phyloP scores from a whole-genome alignment of 306 rosid genomes.

The Cucurbita moschata region DNA sequence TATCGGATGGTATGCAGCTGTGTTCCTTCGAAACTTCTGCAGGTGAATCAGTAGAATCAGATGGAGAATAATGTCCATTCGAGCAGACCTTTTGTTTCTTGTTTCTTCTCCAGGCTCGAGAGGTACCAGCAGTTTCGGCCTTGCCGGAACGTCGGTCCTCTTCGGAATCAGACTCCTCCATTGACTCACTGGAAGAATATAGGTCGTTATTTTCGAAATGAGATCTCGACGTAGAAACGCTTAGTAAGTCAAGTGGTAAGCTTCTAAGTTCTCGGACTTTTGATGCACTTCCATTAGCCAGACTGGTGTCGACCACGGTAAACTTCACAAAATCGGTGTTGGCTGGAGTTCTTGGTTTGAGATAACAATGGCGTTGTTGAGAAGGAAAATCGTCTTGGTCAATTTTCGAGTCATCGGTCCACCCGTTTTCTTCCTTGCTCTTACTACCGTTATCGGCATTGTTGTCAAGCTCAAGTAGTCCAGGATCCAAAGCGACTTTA shows the following conservation, averaged over 20 bases:
- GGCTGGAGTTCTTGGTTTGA: slow-evolving; percentile 66
- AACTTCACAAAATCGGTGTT: slow-evolving; percentile 40
- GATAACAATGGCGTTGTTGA: slow-evolving; percentile 65
- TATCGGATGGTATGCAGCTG: not conserved
- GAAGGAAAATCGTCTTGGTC: slow-evolving; percentile 26
- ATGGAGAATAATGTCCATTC: not conserved
- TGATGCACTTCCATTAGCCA: slow-evolving; percentile 24
- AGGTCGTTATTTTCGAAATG: slow-evolving; percentile 16
- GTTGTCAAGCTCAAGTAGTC: slow-evolving; percentile 56
- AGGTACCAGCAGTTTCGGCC: not conserved
- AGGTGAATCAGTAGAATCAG: not conserved
- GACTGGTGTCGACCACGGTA: slow-evolving; percentile 81
- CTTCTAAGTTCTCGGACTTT: slow-evolving; percentile 59
- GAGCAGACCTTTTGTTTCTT: not conserved
- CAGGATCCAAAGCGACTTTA: slow-evolving; percentile 76
- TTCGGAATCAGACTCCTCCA: slow-evolving; percentile 28
- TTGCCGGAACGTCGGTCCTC: not conserved
- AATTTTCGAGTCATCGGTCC: not conserved
- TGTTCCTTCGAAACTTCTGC: not conserved
- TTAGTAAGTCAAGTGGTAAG: slow-evolving; percentile 36
- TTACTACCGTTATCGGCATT: slow-evolving; percentile 33
- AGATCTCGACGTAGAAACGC: slow-evolving; percentile 16
- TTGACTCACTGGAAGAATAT: not conserved
- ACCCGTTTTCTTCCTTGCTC: slow-evolving; percentile 22
- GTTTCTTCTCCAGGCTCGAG: not conserved